Percentiles rank a stretch among this genome's conserved stretches.
Conservation (phyloP, 768 basidiomycete species). For the Leucosporidium scottii region DNA sequence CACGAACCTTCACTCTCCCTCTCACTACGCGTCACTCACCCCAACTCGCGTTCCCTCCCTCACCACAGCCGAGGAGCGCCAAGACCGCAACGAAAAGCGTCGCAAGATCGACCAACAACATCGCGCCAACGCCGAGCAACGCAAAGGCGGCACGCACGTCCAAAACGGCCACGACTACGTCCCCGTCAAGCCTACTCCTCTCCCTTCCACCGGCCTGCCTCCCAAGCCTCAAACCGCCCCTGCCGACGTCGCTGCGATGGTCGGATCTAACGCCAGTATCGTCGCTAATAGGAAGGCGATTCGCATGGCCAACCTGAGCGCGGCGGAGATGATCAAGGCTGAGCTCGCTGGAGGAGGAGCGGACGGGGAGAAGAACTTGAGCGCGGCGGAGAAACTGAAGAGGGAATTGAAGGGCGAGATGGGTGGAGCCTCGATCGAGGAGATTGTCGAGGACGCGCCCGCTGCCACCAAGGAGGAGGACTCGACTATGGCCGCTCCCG, state of each 20-base stretch:
- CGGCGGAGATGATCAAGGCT: slow-evolving; percentile 86
- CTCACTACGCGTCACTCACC: no score
- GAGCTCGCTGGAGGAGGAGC: slow-evolving; percentile 54
- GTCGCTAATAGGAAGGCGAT: slow-evolving; percentile 84
- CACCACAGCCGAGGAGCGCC: slow-evolving; percentile 75
- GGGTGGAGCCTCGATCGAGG: slow-evolving; percentile 5
- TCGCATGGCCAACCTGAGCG: slow-evolving; percentile 92
- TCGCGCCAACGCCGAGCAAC: slow-evolving; percentile 10
- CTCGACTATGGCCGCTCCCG: neutral
- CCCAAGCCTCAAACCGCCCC: slow-evolving; percentile 15
- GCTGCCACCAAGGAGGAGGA: neutral
- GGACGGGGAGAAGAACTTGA: slow-evolving; percentile 10
- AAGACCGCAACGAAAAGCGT: slow-evolving; percentile 83
- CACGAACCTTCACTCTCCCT: no score
- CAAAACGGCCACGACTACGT: slow-evolving; percentile 29
- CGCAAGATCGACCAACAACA: slow-evolving; percentile 45
- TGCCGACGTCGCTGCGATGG: slow-evolving; percentile 44
- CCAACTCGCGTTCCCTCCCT: no score
- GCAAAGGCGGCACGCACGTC: slow-evolving; percentile 17
- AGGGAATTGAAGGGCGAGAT: slow-evolving; percentile 7
- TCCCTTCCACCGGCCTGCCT: slow-evolving; percentile 3
- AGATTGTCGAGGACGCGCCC: neutral
- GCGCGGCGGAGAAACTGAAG: slow-evolving; percentile 25
- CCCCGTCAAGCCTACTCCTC: slow-evolving; percentile 18
- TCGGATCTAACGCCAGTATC: slow-evolving; percentile 75